phyloP scores from a whole-genome alignment of 129 eudicot genomes.

The Kitagawia praeruptora region DNA sequence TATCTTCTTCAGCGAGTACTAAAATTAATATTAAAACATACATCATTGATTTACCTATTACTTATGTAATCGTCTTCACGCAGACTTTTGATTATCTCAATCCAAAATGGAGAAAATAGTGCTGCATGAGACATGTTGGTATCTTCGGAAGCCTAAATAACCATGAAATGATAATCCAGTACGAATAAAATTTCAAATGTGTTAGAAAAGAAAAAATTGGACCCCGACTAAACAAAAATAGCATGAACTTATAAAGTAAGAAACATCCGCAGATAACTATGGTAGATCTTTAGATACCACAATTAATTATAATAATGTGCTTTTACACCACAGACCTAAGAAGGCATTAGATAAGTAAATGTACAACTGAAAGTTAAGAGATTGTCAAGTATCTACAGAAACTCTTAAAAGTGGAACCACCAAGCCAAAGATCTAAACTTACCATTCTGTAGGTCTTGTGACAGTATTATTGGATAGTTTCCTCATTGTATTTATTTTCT shows the following conservation, averaged over 20 bases:
- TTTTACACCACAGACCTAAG: background rate
- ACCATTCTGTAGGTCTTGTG: background rate
- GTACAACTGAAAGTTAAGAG: background rate
- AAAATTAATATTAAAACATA: background rate
- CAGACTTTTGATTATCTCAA: conserved; percentile 80
- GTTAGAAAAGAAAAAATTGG: background rate
- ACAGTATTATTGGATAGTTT: background rate
- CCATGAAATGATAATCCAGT: conserved; percentile 13
- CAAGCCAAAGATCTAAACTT: background rate
- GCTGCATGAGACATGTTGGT: conserved; percentile 74
- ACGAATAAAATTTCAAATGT: background rate
- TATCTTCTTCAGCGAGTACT: background rate
- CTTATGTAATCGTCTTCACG: conserved; percentile 97
- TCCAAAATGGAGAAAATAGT: conserved; percentile 90
- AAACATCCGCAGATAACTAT: background rate
- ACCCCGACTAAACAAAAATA: background rate
- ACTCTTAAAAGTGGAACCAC: background rate
- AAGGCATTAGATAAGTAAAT: background rate
- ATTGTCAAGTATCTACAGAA: background rate
- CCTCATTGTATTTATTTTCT: background rate
- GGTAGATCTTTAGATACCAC: background rate
- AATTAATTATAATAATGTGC: background rate
- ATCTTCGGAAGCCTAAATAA: conserved; percentile 52
- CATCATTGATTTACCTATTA: conserved; percentile 41
- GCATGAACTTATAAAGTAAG: background rate